A percentile compares a stretch with the other conserved stretches of the same genome.
Conservation (phyloP, 1,284 basidiomycete species). For the Exsudoporus floridanus region DNA sequence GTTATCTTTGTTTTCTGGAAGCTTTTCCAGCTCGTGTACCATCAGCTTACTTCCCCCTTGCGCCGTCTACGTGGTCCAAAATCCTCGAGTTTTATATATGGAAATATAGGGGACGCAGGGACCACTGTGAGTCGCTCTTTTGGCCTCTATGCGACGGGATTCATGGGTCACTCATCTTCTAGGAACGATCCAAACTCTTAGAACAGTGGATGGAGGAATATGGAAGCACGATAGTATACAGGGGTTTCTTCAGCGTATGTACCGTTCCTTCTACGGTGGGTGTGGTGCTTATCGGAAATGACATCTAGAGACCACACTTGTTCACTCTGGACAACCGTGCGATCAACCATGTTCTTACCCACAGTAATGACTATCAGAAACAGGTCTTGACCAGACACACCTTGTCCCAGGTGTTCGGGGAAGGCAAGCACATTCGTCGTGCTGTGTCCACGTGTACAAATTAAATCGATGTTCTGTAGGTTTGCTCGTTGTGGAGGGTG, state of each 20-base stretch:
- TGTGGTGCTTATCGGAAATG: background rate
- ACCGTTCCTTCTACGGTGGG: background rate
- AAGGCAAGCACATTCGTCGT: background rate
- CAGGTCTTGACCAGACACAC: background rate
- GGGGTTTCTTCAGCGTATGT: background rate
- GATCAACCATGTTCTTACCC: background rate
- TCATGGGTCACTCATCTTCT: background rate
- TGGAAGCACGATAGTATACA: background rate
- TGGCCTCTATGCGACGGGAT: background rate
- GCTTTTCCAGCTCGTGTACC: background rate
- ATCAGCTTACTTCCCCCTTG: background rate
- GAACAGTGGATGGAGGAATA: background rate
- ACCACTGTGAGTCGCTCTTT: background rate
- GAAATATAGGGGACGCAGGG: background rate
- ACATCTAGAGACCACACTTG: background rate
- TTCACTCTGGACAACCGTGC: background rate
- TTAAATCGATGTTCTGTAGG: constrained; percentile 2
- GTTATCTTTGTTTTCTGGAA: background rate
- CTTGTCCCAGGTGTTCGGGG: background rate
- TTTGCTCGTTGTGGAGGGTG: constrained; percentile 21
- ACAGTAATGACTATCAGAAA: background rate
- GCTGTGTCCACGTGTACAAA: background rate
- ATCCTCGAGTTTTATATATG: background rate
- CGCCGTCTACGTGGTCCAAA: background rate
- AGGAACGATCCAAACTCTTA: background rate